A percentile compares a stretch with the other conserved stretches of the same genome.
These are phyloP conservation scores for Podaxis pistillaris DNA, from an alignment of 768 basidiomycete species.

Conservation along the genomic window DNA sequence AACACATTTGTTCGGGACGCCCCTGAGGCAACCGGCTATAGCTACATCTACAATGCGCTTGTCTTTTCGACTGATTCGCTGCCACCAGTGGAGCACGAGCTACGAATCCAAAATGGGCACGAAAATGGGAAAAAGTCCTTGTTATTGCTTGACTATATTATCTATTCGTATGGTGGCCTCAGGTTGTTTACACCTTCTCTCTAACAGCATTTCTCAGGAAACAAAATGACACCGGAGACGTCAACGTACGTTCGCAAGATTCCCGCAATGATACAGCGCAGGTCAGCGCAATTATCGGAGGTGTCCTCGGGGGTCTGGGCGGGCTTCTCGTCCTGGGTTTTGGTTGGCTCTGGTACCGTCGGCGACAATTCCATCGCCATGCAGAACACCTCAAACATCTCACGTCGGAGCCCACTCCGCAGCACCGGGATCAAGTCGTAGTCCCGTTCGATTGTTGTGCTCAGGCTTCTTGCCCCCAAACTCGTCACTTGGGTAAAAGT, in stretches of 20 bases:
- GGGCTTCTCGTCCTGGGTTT: slow-evolving; percentile 2
- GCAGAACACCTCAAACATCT: too few relatives aligned
- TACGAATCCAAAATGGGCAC: slow-evolving; percentile 34
- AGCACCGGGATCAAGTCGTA: too few relatives aligned
- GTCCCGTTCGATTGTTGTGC: too few relatives aligned
- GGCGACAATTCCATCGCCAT: neutral
- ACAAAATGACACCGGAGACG: too few relatives aligned
- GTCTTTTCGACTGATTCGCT: slow-evolving; percentile 33
- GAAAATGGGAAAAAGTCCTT: slow-evolving; percentile 26
- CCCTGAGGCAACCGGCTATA: slow-evolving; percentile 20
- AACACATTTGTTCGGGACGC: slow-evolving; percentile 27
- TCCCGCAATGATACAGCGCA: neutral
- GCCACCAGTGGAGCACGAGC: slow-evolving; percentile 25
- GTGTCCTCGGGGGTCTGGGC: neutral
- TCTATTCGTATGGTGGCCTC: slow-evolving; percentile 32
- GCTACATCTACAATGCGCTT: slow-evolving; percentile 34
- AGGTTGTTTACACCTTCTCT: neutral
- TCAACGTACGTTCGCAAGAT: neutral
- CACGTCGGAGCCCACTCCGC: too few relatives aligned
- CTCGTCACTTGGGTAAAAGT: too few relatives aligned
- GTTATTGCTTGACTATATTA: slow-evolving; percentile 36
- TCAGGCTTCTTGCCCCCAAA: too few relatives aligned
- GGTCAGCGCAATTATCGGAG: slow-evolving; percentile 8
- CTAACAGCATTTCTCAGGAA: neutral
- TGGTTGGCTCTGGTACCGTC: neutral